phyloP scores from a whole-genome alignment of 768 basidiomycete genomes.

The Coprinellus aureogranulatus region DNA sequence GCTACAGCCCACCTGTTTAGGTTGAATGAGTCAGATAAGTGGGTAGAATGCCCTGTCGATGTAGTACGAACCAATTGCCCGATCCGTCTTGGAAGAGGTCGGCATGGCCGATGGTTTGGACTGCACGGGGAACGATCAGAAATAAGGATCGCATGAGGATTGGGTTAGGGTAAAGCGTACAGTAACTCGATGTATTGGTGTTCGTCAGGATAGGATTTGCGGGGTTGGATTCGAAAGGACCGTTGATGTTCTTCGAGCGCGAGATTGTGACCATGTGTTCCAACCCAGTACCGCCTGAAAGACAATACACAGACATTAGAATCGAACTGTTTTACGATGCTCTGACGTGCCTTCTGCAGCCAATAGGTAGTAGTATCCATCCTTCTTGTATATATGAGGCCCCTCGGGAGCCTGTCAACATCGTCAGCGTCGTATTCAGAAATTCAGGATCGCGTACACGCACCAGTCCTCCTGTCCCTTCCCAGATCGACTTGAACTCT shows the following conservation, averaged over 20 bases:
- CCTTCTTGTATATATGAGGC: conserved; percentile 24
- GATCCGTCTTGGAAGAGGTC: conserved; percentile 32
- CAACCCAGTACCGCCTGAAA: conserved; percentile 25
- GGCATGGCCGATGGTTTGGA: conserved; percentile 38
- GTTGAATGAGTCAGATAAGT: neutral
- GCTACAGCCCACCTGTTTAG: conserved; percentile 24
- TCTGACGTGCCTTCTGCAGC: conserved; percentile 31
- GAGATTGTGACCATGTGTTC: conserved; percentile 23
- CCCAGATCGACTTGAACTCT: conserved; percentile 19
- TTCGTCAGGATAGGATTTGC: conserved; percentile 27
- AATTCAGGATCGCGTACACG: neutral
- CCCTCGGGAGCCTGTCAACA: conserved; percentile 22
- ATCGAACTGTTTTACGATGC: neutral
- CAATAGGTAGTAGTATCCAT: conserved; percentile 33
- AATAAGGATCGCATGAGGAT: neutral
- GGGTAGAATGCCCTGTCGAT: conserved; percentile 16
- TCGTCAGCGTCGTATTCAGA: neutral
- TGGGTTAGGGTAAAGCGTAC: conserved; percentile 3
- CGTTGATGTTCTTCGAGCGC: conserved; percentile 26
- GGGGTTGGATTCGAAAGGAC: conserved; percentile 20
- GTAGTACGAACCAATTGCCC: conserved; percentile 27
- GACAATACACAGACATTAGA: neutral
- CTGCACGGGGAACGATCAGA: conserved; percentile 9
- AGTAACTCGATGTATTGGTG: conserved; percentile 21
- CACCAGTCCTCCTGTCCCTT: conserved; percentile 24